phyloP scores from a whole-genome alignment of 257 asterid species.

The Nicotiana attenuata region DNA sequence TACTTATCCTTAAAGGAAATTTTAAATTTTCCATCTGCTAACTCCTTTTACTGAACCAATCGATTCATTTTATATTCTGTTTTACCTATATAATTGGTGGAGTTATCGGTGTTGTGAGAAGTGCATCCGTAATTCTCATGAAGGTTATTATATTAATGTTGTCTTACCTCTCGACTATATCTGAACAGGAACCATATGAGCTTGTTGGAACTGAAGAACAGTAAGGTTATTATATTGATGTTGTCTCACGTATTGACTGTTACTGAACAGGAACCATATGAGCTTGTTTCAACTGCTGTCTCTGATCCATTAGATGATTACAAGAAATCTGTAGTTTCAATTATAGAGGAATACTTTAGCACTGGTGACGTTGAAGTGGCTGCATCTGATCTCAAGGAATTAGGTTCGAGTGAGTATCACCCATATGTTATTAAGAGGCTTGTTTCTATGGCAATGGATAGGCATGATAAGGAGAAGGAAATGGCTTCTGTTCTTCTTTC shows the following conservation, averaged over 20 bases:
- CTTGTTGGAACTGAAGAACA: slow-evolving; percentile 52
- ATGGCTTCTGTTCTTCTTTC: slow-evolving; percentile 98
- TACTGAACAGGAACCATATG: slow-evolving; percentile 78
- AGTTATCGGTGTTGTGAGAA: neutral
- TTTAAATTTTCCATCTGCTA: neutral
- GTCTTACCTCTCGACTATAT: neutral
- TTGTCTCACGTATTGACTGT: neutral
- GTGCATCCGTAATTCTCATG: neutral
- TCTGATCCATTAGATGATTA: slow-evolving; percentile 72
- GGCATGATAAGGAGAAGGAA: slow-evolving; percentile 93
- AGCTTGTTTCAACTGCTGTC: slow-evolving; percentile 63
- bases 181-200: slow-evolving; percentile 83
- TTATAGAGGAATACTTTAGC: slow-evolving; percentile 83
- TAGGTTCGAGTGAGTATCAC: slow-evolving; percentile 80
- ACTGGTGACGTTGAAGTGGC: slow-evolving; percentile 87
- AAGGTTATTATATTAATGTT: neutral
- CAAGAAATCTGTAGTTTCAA: slow-evolving; percentile 77
- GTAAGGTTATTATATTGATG: neutral
- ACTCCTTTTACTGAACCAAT: neutral
- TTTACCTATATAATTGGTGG: neutral
- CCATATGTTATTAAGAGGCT: slow-evolving; percentile 90
- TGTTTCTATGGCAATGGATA: slow-evolving; percentile 93
- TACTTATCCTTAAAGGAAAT: neutral
- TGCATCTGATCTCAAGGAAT: slow-evolving; percentile 79
- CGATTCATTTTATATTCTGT: neutral